Percentiles rank a stretch among this genome's conserved stretches.
Evolutionary conservation across 2,329 filamentous ascomycete species (phyloP).

Genomic region (Alternaria sp.): DNA sequence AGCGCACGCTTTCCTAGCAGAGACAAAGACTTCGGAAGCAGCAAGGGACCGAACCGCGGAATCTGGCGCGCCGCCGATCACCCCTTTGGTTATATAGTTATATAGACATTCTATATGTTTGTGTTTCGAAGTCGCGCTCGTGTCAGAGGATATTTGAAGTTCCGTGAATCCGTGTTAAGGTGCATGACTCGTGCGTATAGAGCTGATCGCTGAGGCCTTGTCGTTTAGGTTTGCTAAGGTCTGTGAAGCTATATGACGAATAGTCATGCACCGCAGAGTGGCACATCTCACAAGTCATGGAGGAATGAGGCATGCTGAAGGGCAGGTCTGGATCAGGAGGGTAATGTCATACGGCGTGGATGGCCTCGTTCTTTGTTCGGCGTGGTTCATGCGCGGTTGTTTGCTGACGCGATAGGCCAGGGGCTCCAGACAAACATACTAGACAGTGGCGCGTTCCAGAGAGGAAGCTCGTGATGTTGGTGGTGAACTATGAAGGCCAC

Average conservation of each 20-base stretch:
- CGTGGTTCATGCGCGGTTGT: not conserved
- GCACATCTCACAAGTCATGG: not conserved
- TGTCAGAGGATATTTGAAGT: not conserved
- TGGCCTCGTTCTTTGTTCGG: not conserved
- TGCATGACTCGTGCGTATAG: constrained; percentile 3
- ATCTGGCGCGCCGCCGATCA: not conserved
- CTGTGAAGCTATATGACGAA: not conserved
- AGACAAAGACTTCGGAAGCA: not conserved
- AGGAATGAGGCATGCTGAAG: not conserved
- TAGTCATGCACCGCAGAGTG: not conserved
- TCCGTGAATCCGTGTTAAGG: not conserved
- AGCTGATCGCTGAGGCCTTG: not conserved
- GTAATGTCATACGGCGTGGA: not conserved
- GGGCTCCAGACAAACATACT: not conserved
- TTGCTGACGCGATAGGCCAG: not conserved
- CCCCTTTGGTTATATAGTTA: not conserved
- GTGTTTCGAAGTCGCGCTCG: not conserved
- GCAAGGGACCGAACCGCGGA: not conserved
- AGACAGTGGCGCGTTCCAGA: not conserved
- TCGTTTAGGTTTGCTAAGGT: not conserved
- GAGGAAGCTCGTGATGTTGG: not conserved
- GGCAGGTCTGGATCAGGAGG: not conserved
- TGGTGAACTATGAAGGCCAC: not conserved
- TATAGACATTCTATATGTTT: not conserved
- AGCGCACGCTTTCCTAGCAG: not conserved